A percentile compares a stretch with the other conserved stretches of the same genome.
These are phyloP conservation scores for Penicillium coprophilum DNA, from an alignment of 495 filamentous ascomycete species.

Conservation along the genomic window DNA sequence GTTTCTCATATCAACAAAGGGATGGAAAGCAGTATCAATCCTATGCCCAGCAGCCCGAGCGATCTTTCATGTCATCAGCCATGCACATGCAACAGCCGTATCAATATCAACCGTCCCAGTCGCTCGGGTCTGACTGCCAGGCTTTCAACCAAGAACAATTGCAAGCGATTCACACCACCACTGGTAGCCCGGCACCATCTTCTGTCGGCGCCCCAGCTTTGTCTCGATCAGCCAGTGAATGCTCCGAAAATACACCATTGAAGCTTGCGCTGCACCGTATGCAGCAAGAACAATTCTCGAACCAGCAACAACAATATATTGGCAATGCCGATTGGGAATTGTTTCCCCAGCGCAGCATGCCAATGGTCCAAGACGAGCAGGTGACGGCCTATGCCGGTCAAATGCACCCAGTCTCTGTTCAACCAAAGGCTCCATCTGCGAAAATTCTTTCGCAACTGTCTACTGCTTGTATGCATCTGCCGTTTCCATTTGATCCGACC, in stretches of 20 bases:
- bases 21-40: constrained; percentile 21
- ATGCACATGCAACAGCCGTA: constrained; percentile 12
- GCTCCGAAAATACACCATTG: constrained; percentile 21
- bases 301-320: constrained; percentile 10
- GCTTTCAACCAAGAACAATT: constrained; percentile 40
- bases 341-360: constrained; percentile 23
- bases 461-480: constrained; percentile 29
- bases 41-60: constrained; percentile 18
- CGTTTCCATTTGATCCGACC: not conserved
- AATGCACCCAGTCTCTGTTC: constrained; percentile 41
- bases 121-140: constrained; percentile 30
- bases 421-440: constrained; percentile 36
- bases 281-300: constrained; percentile 19
- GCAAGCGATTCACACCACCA: constrained; percentile 29
- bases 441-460: constrained; percentile 58
- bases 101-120: constrained; percentile 26
- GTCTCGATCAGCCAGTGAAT: constrained; percentile 27
- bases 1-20: constrained; percentile 16
- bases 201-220: constrained; percentile 22
- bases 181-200: constrained; percentile 16
- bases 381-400: constrained; percentile 23
- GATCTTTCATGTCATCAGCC: constrained; percentile 9
- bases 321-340: constrained; percentile 29
- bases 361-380: constrained; percentile 22
- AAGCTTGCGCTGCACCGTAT: constrained; percentile 21